phyloP scores from a whole-genome alignment of 495 filamentous ascomycete species.

The Bombardia bombarda region DNA sequence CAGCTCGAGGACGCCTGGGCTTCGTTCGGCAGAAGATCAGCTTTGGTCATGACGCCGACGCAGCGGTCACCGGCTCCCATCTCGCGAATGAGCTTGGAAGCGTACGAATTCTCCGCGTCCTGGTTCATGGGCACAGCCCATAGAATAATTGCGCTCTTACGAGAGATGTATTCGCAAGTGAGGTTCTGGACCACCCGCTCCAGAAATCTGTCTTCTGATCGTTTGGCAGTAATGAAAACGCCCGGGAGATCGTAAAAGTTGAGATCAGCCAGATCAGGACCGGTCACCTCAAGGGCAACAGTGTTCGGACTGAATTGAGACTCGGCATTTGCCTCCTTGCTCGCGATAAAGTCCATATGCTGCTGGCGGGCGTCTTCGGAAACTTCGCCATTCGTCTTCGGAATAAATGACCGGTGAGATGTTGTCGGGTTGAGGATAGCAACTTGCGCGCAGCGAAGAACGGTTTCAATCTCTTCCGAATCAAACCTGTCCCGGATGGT shows the following conservation, averaged over 20 bases:
- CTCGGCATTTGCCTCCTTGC: constrained; percentile 27
- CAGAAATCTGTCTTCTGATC: constrained; percentile 55
- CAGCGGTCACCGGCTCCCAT: constrained; percentile 53
- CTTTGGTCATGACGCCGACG: constrained; percentile 75
- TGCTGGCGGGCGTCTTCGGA: constrained; percentile 24
- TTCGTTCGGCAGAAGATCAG: constrained; percentile 51
- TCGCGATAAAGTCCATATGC: constrained; percentile 16
- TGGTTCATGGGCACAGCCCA: constrained; percentile 67
- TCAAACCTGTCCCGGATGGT: constrained; percentile 30
- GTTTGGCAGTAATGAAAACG: constrained; percentile 58
- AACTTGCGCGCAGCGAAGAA: constrained; percentile 61
- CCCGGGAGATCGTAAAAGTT: constrained; percentile 80
- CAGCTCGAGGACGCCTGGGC: constrained; percentile 42
- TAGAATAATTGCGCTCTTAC: constrained; percentile 60
- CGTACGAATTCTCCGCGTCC: constrained; percentile 65
- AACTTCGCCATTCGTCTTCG: constrained; percentile 23
- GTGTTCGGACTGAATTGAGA: constrained; percentile 74
- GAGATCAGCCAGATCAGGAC: constrained; percentile 57
- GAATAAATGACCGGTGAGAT: constrained; percentile 38
- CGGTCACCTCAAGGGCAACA: constrained; percentile 63
- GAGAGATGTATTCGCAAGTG: constrained; percentile 55
- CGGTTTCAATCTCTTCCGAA: constrained; percentile 45
- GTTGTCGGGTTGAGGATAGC: constrained; percentile 58
- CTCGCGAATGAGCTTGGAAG: constrained; percentile 52
- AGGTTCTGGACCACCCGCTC: constrained; percentile 61